Percentiles rank a stretch among this genome's conserved stretches.
Evolutionary conservation across 129 eudicot species (phyloP).

Genomic region (Helichrysum umbraculigerum): DNA sequence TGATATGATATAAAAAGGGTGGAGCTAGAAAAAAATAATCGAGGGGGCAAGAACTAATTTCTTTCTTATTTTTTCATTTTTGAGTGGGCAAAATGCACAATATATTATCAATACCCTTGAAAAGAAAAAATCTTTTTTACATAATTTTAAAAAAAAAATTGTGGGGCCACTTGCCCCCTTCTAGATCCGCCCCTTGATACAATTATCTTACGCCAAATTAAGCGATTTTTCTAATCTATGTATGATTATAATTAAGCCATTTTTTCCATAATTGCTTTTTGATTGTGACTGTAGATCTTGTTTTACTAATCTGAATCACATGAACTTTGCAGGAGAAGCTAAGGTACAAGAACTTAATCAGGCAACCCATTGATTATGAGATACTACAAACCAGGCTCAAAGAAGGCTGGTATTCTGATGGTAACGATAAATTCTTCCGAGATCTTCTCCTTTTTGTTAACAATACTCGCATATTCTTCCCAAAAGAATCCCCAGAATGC

Average conservation of each 20-base stretch:
- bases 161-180: no score
- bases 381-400: constrained; percentile 51
- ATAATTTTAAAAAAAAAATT: no score
- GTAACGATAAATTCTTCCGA: constrained; percentile 53
- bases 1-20: no score
- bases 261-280: neutral
- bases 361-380: constrained; percentile 62
- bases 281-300: neutral
- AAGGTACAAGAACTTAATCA: constrained; percentile 56
- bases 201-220: neutral
- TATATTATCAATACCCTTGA: no score
- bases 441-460: constrained; percentile 62
- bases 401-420: constrained; percentile 55
- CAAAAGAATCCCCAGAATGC: constrained; percentile 50
- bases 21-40: no score
- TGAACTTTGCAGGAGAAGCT: constrained; percentile 51
- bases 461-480: constrained; percentile 61
- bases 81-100: no score
- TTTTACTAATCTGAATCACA: neutral
- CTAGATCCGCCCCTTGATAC: no score
- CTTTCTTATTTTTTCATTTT: no score
- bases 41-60: no score
- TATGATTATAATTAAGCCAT: no score
- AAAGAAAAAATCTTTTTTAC: no score
- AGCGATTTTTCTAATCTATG: neutral